Evolutionary conservation across 129 eudicot species (phyloP).

Genomic region (Escallonia herrerae): DNA sequence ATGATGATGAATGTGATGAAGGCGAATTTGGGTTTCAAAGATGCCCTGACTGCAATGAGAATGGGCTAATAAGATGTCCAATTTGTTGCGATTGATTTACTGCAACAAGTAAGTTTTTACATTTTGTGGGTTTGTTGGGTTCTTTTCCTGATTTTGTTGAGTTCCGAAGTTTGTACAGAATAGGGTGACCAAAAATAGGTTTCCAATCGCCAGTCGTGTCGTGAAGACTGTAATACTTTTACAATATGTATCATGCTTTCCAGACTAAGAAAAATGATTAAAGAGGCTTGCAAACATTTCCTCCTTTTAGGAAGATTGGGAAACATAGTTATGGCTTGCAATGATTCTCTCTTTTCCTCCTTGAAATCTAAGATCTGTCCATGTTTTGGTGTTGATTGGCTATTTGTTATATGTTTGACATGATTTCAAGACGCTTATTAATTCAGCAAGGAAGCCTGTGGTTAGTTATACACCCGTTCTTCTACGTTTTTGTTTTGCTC

Average conservation of each 20-base stretch:
- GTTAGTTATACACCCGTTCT: too few relatives aligned
- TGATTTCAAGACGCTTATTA: too few relatives aligned
- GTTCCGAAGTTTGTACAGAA: too few relatives aligned
- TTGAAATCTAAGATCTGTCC: too few relatives aligned
- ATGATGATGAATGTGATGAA: conserved; percentile 52
- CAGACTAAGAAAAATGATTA: neutral
- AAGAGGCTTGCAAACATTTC: neutral
- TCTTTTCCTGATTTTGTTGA: neutral
- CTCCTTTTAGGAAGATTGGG: too few relatives aligned
- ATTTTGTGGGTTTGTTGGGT: conserved; percentile 11
- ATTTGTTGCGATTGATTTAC: conserved; percentile 58
- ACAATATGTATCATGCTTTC: neutral
- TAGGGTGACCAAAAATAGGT: too few relatives aligned
- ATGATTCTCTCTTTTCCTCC: too few relatives aligned
- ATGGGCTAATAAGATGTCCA: conserved; percentile 80
- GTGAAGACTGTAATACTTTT: neutral
- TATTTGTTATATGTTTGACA: too few relatives aligned
- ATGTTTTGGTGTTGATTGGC: too few relatives aligned
- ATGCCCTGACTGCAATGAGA: conserved; percentile 93
- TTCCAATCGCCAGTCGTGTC: neutral
- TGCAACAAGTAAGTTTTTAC: neutral
- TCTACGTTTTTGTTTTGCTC: too few relatives aligned
- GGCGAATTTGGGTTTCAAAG: conserved; percentile 71
- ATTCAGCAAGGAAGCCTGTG: too few relatives aligned
- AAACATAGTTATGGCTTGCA: too few relatives aligned